Evolutionary conservation across 2,329 filamentous ascomycete genomes (phyloP).

Genomic region (Fusarium lateritium): DNA sequence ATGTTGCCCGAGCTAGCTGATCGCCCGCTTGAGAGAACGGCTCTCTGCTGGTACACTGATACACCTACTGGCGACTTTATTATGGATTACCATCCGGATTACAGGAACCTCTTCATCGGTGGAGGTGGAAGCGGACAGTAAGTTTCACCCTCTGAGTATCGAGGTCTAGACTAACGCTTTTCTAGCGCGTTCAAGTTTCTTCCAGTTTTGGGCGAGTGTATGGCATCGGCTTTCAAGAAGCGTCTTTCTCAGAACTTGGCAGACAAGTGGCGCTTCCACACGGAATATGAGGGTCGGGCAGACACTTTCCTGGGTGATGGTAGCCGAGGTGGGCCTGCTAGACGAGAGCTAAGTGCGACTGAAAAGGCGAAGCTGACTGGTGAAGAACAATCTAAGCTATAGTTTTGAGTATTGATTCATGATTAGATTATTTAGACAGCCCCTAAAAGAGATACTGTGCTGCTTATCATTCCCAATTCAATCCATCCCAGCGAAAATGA

Average conservation of each 20-base stretch:
- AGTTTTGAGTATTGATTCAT: neutral
- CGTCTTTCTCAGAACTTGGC: conserved; percentile 15
- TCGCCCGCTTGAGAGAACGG: conserved; percentile 16
- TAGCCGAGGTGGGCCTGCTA: conserved; percentile 36
- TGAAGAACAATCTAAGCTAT: conserved; percentile 7
- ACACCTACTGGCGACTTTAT: conserved; percentile 44
- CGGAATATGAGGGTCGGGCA: conserved; percentile 23
- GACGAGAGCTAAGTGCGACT: conserved; percentile 11
- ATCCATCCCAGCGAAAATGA: too few relatives aligned
- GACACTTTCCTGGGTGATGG: conserved; percentile 39
- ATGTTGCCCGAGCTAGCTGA: conserved; percentile 41
- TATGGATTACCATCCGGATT: conserved; percentile 44
- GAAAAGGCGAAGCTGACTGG: conserved; percentile 23
- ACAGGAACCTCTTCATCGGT: conserved; percentile 36
- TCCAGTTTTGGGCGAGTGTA: conserved; percentile 34
- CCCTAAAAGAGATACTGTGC: too few relatives aligned
- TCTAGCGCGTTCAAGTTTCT: conserved; percentile 41
- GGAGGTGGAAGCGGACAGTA: conserved; percentile 43
- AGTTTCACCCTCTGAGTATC: rapidly evolving
- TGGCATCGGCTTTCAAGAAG: conserved; percentile 17
- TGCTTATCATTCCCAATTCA: too few relatives aligned
- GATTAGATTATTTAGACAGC: too few relatives aligned
- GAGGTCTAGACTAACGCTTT: neutral
- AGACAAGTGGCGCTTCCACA: conserved; percentile 38
- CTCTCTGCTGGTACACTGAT: conserved; percentile 42